Conservation (phyloP, 2,329 filamentous ascomycete species). For the Teratosphaeria viscida region DNA sequence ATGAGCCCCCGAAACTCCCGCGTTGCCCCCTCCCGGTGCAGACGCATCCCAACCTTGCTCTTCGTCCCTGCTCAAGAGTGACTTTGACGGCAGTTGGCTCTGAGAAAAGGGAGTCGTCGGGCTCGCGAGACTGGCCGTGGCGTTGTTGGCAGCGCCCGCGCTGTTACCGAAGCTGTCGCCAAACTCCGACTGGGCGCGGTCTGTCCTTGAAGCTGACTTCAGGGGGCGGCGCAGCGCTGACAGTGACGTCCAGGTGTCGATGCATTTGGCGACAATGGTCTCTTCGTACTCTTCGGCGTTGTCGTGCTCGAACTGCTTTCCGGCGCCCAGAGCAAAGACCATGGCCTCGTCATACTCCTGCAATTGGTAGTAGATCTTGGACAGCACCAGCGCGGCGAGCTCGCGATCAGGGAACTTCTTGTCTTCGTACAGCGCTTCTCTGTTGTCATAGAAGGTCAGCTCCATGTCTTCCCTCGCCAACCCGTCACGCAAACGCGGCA, state of each 20-base stretch:
- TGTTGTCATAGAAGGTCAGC: conserved; percentile 31
- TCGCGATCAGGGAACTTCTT: conserved; percentile 87
- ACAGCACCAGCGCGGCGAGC: conserved; percentile 84
- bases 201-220: conserved; percentile 37
- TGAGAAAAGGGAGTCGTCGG: conserved; percentile 94
- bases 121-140: conserved; percentile 60
- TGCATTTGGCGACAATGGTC: conserved; percentile 94
- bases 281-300: conserved; percentile 91
- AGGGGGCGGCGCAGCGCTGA: conserved; percentile 51
- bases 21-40: conserved; percentile 46
- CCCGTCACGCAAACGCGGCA: conserved; percentile 1
- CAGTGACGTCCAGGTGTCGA: conserved; percentile 91
- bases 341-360: conserved; percentile 99
- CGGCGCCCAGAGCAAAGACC: conserved; percentile 90
- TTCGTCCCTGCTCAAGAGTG: conserved; percentile 74
- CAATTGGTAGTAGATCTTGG: conserved; percentile 98
- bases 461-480: not conserved
- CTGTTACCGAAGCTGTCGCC: conserved; percentile 60
- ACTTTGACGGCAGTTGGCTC: conserved; percentile 85
- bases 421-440: conserved; percentile 96
- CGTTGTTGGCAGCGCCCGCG: conserved; percentile 51
- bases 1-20: conserved; percentile 42
- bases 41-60: conserved; percentile 44
- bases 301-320: conserved; percentile 89
- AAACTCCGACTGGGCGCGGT: conserved; percentile 53